Evolutionary conservation across 2,329 filamentous ascomycete species (phyloP).

Genomic region (Sporothrix brunneoviolacea): DNA sequence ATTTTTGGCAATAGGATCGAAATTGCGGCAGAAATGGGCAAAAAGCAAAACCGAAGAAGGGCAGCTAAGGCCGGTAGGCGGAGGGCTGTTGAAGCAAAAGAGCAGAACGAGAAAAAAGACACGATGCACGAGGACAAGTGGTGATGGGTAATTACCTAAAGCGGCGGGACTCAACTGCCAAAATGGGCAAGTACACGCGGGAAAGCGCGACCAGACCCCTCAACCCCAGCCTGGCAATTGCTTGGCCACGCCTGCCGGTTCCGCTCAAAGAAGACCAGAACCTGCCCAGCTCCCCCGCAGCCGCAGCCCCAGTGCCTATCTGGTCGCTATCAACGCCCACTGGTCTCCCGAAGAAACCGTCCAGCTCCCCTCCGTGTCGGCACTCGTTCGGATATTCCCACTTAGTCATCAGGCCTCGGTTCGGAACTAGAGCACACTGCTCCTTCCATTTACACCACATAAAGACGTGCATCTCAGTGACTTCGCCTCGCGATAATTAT

Average conservation of each 20-base stretch:
- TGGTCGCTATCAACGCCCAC: background rate
- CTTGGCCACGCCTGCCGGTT: background rate
- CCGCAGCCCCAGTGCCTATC: background rate
- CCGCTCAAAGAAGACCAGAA: conserved; percentile 1
- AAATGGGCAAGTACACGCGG: conserved; percentile 9
- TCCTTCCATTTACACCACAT: background rate
- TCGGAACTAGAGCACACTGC: background rate
- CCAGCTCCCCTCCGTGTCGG: conserved; percentile 6
- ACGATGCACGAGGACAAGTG: background rate
- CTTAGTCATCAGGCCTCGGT: conserved; percentile 3
- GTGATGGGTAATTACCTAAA: background rate
- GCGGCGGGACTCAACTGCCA: conserved; percentile 6
- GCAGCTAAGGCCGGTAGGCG: no score
- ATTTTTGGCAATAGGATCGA: background rate
- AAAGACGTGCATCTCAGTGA: conserved; percentile 2
- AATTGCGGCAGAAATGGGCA: background rate
- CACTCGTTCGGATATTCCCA: conserved; percentile 9
- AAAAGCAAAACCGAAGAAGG: background rate
- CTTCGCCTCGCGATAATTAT: background rate
- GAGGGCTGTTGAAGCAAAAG: background rate
- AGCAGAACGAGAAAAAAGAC: background rate
- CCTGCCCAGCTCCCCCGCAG: background rate
- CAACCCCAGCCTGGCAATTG: no score
- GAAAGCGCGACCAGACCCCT: background rate
- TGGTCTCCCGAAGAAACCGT: conserved; percentile 10